These are phyloP conservation scores for Astrocystis sublimbata DNA, from an alignment of 495 filamentous ascomycete species.

Conservation along the genomic window DNA sequence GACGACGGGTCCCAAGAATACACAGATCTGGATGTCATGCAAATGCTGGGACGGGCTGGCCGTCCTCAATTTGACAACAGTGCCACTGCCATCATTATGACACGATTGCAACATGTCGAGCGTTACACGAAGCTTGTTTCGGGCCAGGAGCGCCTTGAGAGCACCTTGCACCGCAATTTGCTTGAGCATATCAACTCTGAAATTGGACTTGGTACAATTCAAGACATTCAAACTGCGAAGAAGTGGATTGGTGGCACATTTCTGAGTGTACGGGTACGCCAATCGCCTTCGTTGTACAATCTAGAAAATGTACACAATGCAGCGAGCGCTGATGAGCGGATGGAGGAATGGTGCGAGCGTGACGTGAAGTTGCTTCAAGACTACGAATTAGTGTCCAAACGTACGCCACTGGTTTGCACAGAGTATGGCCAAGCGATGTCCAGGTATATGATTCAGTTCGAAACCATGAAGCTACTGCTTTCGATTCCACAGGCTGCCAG, in stretches of 20 bases:
- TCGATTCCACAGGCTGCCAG: slow-evolving; percentile 60
- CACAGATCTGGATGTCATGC: slow-evolving; percentile 92
- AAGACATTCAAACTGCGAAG: slow-evolving; percentile 67
- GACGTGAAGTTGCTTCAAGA: slow-evolving; percentile 72
- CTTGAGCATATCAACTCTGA: slow-evolving; percentile 96
- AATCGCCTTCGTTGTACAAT: slow-evolving; percentile 79
- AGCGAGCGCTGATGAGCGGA: slow-evolving; percentile 65
- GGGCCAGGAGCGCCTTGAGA: slow-evolving; percentile 83
- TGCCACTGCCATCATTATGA: slow-evolving; percentile 86
- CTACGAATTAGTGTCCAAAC: slow-evolving; percentile 55
- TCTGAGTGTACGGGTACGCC: slow-evolving; percentile 75
- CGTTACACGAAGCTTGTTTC: slow-evolving; percentile 83
- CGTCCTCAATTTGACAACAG: slow-evolving; percentile 89
- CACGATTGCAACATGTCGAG: slow-evolving; percentile 62
- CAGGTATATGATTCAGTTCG: slow-evolving; percentile 85
- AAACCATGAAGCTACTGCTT: slow-evolving; percentile 81
- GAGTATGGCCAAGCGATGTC: slow-evolving; percentile 90
- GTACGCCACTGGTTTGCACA: slow-evolving; percentile 61
- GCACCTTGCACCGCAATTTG: slow-evolving; percentile 80
- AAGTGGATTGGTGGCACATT: slow-evolving; percentile 87
- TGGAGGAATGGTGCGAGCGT: slow-evolving; percentile 79
- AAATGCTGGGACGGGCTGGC: slow-evolving; percentile 95
- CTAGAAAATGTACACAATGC: slow-evolving; percentile 41
- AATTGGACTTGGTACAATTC: slow-evolving; percentile 81
- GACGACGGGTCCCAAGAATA: slow-evolving; percentile 70